Evolutionary conservation across 257 asterid species (phyloP), one percentile per base, ranked within the genome.

Genomic region (Solanum etuberosum): DNA sequence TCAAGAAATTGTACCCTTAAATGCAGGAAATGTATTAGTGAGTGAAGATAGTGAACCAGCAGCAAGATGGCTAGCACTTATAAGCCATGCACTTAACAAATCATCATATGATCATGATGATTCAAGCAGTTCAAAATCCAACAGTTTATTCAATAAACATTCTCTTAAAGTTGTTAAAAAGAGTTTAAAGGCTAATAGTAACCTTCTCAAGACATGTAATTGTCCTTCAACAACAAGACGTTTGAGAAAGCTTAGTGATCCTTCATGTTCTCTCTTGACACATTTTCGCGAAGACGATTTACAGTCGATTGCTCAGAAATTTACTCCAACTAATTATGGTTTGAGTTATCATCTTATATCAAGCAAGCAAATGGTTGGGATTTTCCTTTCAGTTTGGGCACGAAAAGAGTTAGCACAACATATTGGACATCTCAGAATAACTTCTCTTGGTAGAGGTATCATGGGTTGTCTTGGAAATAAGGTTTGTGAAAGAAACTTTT

Each of bases 391-490:
- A 0, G 54, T 97, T 3, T 97, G 99, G 98, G 97, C 94, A 16
- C 88, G 97, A 23, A 87, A 91, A 31, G 98, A 94, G 42, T 86
- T 97, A 11, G 93, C 93, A 7, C 93, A 90, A 16, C 93, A 95
- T 71, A 93, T 95, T 83, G 97, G 92, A 5, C 98, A 97, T 87
- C 90, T 97, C 1, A 93, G 97, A 86, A 82, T 95, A 68, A 92
- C 95, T 54, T 92, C 92, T 90, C 91, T 97, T 51, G 99, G 98
- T 71, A 94, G 97, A 91, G 99, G 99, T 89, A 95, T 97, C 91
- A 94, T 97, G 99, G 99, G 99, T 13, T 94, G 77, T 89, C 93
- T 97, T 43, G 98, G 99, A 40, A 97, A 97, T 86, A 97, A 97
- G 99, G 99, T 95, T 54, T 7, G 82, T 89, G 80, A 11, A 21